A percentile compares a stretch with the other conserved stretches of the same genome.
These are phyloP conservation scores for Trichoderma koningiopsis DNA, from an alignment of 2,329 filamentous ascomycete genomes.

Conservation along the genomic window DNA sequence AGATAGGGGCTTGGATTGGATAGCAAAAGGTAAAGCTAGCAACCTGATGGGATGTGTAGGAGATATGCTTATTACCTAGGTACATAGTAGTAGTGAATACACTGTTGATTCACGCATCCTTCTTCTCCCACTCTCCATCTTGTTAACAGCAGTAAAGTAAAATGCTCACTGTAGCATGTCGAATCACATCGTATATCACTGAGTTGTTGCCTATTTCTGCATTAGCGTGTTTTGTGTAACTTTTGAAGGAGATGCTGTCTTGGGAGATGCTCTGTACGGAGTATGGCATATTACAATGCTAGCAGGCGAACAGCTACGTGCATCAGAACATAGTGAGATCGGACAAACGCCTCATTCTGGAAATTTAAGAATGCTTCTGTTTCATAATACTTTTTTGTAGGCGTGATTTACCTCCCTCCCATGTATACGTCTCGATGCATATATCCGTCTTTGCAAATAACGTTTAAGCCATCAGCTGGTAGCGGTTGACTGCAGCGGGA, in stretches of 20 bases:
- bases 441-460: not conserved
- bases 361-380: not conserved
- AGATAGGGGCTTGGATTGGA: slow-evolving; percentile 5
- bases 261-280: not conserved
- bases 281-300: not conserved
- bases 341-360: not conserved
- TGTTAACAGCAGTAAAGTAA: not conserved
- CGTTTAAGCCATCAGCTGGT: not conserved
- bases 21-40: not conserved
- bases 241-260: not conserved
- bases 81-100: not conserved
- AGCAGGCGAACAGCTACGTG: not conserved
- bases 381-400: not conserved
- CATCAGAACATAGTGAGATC: not conserved
- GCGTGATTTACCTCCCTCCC: not conserved
- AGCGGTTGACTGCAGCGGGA: not conserved
- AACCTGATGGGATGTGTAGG: slow-evolving; percentile 10
- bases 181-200: not conserved
- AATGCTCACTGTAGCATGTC: not conserved
- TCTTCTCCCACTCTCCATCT: not conserved
- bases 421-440: not conserved
- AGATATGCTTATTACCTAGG: not conserved
- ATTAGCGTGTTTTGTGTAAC: not conserved
- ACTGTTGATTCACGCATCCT: not conserved
- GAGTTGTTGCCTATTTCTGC: not conserved